Conservation (phyloP, 2,329 filamentous ascomycete species). For the Colletotrichum scovillei region DNA sequence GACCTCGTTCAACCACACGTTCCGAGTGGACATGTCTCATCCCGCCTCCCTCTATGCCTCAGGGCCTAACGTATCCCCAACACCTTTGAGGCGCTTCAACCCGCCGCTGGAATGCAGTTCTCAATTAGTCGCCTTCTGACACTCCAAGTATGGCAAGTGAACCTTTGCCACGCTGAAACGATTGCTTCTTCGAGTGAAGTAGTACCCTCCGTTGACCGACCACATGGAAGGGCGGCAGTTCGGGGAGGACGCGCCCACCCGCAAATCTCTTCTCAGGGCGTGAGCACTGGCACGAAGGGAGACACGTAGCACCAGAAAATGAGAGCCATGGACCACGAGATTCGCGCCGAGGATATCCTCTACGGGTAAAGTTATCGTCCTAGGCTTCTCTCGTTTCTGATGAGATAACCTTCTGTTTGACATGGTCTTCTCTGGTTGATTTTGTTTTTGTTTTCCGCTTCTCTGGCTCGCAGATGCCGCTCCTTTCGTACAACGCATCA, state of each 20-base stretch:
- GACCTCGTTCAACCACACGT: slow-evolving; percentile 4
- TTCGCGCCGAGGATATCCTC: slow-evolving; percentile 22
- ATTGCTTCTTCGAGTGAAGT: slow-evolving; percentile 9
- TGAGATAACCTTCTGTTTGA: slow-evolving; percentile 22
- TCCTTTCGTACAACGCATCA: slow-evolving; percentile 32
- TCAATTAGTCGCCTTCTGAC: slow-evolving; percentile 7
- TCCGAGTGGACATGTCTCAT: slow-evolving; percentile 27
- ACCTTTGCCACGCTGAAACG: slow-evolving; percentile 11
- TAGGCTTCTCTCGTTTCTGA: slow-evolving; percentile 14
- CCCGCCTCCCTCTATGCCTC: slow-evolving; percentile 26
- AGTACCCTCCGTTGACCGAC: slow-evolving; percentile 4
- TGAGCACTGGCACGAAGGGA: slow-evolving; percentile 32
- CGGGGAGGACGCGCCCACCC: slow-evolving; percentile 18
- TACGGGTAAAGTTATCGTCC: slow-evolving; percentile 7
- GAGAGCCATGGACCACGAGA: slow-evolving; percentile 3
- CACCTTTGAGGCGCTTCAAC: slow-evolving; percentile 24
- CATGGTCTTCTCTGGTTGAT: slow-evolving; percentile 20
- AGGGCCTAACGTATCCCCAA: slow-evolving; percentile 1
- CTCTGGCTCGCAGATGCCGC: slow-evolving; percentile 32
- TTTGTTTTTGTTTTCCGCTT: slow-evolving; percentile 35
- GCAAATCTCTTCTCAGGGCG: slow-evolving; percentile 30
- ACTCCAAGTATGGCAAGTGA: slow-evolving; percentile 14
- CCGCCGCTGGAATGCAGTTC: slow-evolving; percentile 27
- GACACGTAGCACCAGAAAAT: slow-evolving; percentile 1
- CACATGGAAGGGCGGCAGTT: slow-evolving; percentile 8